Evolutionary conservation across 1,284 basidiomycete species (phyloP), one percentile per base, ranked within the genome.

Genomic region (Cryptococcus floricola): DNA sequence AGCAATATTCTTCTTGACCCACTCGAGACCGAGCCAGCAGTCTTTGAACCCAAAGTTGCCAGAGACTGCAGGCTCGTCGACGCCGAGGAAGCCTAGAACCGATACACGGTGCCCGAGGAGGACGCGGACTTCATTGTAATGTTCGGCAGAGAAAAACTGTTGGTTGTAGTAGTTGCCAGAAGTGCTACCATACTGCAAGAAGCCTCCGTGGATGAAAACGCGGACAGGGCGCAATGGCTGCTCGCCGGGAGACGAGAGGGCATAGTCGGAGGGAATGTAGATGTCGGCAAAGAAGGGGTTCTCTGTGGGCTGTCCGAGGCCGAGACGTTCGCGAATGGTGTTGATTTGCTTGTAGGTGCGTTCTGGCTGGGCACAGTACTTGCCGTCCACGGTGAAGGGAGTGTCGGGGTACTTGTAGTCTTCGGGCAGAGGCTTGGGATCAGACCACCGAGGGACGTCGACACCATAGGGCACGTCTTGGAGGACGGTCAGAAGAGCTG

Each of bases 41-140:
- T 89, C 88, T 74, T 88, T 88, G 79, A 89, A 89, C 0, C 88
- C 87, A 86, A 53, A 71, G 66, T 89, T 89, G 2, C 87, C 87
- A 10, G 78, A 76, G 39, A 89, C 68, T 38, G 74, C 69, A 0
- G 61, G 85, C 50, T 81, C 67, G 51, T 85, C 83, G 57, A 80
- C 81, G 0, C 86, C 87, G 10, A 89, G 74, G 67, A 87, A 89
- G 0, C 87, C 87, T 63, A 88, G 86, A 6, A 81, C 86, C 0
- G 86, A 87, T 2, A 71, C 37, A 14, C 46, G 56, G 45, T 72
- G 64, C 0, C 64, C 68, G 10, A 70, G 58, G 13, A 70, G 56
- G 8, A 89, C 84, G 79, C 84, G 85, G 6, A 89, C 81, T 70
- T 88, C 86, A 10, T 80, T 80, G 27, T 83, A 80, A 57, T 83